Evolutionary conservation across 2,329 filamentous ascomycete species (phyloP).

Genomic region (Tolypocladium sp.): DNA sequence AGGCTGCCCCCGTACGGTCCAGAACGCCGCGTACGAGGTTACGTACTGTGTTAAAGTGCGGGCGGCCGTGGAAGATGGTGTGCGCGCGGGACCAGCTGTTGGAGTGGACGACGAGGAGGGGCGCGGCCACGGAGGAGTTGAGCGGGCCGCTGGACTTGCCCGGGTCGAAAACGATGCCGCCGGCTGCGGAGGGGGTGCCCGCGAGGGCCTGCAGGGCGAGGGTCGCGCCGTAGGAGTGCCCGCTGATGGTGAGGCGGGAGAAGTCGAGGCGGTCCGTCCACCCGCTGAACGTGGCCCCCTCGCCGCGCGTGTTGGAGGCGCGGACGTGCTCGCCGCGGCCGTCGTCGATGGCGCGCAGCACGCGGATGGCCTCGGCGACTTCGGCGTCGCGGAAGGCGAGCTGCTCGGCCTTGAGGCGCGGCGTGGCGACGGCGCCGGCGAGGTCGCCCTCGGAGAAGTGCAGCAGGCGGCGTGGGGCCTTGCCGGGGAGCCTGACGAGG

Average conservation of each 20-base stretch:
- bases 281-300: slow-evolving; percentile 33
- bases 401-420: slow-evolving; percentile 33
- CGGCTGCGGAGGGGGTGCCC: slow-evolving; percentile 34
- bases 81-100: slow-evolving; percentile 52
- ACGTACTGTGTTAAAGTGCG: slow-evolving; percentile 55
- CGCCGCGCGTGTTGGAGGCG: slow-evolving; percentile 33
- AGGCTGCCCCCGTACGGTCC: slow-evolving; percentile 31
- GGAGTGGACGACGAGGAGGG: slow-evolving; percentile 53
- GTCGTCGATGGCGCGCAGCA: slow-evolving; percentile 30
- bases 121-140: slow-evolving; percentile 48
- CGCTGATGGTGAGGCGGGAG: slow-evolving; percentile 45
- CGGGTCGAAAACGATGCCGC: slow-evolving; percentile 54
- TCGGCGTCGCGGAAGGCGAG: slow-evolving; percentile 42
- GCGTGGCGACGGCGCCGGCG: slow-evolving; percentile 22
- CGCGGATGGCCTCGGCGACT: slow-evolving; percentile 32
- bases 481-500: slow-evolving; percentile 22
- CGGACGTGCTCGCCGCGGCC: slow-evolving; percentile 25
- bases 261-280: slow-evolving; percentile 47
- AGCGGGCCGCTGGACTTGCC: slow-evolving; percentile 55
- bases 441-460: slow-evolving; percentile 27
- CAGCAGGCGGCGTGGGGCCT: slow-evolving; percentile 19
- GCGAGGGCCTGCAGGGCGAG: slow-evolving; percentile 52
- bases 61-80: slow-evolving; percentile 50
- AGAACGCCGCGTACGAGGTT: slow-evolving; percentile 41
- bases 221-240: slow-evolving; percentile 60